Evolutionary conservation across 2,329 filamentous ascomycete genomes (phyloP).

Genomic region (Ascochyta koolunga): DNA sequence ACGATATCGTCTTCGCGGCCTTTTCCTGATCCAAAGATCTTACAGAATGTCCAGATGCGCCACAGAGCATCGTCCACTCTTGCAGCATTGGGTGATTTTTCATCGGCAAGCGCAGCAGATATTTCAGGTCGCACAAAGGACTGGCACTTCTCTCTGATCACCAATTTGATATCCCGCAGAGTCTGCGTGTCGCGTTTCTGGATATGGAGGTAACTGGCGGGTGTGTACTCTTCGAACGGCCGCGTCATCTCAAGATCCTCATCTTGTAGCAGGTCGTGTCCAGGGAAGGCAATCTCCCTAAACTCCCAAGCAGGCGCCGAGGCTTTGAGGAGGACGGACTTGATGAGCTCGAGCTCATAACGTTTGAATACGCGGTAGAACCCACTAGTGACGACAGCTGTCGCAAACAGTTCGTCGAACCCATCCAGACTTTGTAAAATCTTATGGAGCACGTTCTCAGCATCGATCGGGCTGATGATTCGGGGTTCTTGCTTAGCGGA

Average conservation of each 20-base stretch:
- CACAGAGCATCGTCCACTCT: slow-evolving; percentile 68
- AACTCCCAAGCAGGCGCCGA: slow-evolving; percentile 66
- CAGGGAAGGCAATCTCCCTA: slow-evolving; percentile 62
- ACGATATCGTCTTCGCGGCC: slow-evolving; percentile 64
- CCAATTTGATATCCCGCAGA: slow-evolving; percentile 60
- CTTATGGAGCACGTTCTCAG: slow-evolving; percentile 58
- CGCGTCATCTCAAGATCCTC: slow-evolving; percentile 52
- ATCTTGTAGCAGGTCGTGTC: slow-evolving; percentile 50
- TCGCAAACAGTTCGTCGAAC: slow-evolving; percentile 61
- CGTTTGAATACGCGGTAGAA: slow-evolving; percentile 65
- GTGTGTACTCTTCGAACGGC: slow-evolving; percentile 60
- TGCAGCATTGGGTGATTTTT: slow-evolving; percentile 52
- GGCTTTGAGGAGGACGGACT: slow-evolving; percentile 57
- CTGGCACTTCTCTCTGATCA: slow-evolving; percentile 62
- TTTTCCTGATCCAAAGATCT: slow-evolving; percentile 65
- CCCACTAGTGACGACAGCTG: slow-evolving; percentile 60
- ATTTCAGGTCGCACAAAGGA: slow-evolving; percentile 64
- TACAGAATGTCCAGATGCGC: slow-evolving; percentile 71
- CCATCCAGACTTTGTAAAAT: slow-evolving; percentile 58
- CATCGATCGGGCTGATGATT: slow-evolving; percentile 50
- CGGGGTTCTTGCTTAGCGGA: slow-evolving; percentile 27
- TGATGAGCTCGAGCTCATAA: slow-evolving; percentile 61
- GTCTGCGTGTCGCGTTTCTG: slow-evolving; percentile 61
- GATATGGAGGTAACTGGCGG: slow-evolving; percentile 58
- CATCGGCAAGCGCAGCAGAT: slow-evolving; percentile 58